Base-by-base conservation (phyloP, 352 stramenopile genomes). In the Sclerospora graminicola region DNA sequence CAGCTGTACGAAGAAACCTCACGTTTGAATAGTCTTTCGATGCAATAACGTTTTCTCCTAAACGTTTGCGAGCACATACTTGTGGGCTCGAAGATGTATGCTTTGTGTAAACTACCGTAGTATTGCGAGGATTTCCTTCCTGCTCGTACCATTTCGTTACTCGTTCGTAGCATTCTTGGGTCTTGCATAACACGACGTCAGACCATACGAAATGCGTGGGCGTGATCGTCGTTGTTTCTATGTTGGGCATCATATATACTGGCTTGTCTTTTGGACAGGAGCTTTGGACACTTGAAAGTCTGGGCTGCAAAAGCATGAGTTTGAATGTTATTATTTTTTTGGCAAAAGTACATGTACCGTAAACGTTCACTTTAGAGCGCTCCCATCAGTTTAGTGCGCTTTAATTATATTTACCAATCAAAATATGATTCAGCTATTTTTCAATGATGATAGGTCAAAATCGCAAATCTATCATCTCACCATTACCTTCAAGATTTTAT, bases 131-230 rank as follows among this genome's bases (percentile, higher is more conserved):
- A n/a, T 67, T 80, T 15, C 59, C 67, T 23, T 80, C 60, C 43
- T 80, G 64, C 28, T 38, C 41, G 28, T 57, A 80, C 69, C 67
- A 83, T 33, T 51, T 45, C 15, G 42, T 65, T 24, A 79, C 57
- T 41, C 70, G 65, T 15, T 68, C 47, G 48, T 67, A 69, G 45
- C 60, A 82, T 23, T 62, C 58, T 13, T 54, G 46, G 5, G 64
- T 80, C 51, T 89, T 89, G 56, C 72, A 84, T 2, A 89, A 46
- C 14, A 89, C 56, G 0, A 56, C 66, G 41, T 87, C 61, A 3
- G 63, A 59, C 9, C 55, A 31, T 51, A 65, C 76, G 34, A 75
- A 79, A 30, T 84, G 54, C n/a, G 53, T 27, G 0, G 65, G 56
- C 5, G 54, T 57, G 24, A 87, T 48, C 54, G 85, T 60, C 42